Evolutionary conservation across 1,139 yeast genomes (phyloP).

Genomic region (Pichia sp.): DNA sequence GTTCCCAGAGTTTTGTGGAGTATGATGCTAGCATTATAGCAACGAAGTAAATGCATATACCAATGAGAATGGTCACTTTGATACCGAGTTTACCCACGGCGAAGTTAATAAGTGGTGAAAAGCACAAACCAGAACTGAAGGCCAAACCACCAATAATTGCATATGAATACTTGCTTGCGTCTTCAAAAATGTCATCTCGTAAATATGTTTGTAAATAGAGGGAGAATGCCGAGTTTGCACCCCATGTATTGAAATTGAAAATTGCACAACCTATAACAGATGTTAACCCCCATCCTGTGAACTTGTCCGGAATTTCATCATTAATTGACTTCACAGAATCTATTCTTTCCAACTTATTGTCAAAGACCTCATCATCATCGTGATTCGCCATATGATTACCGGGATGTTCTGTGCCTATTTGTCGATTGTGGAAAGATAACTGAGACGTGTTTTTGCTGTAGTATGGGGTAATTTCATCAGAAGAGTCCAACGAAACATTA

Average conservation of each 20-base stretch:
- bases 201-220: conserved; percentile 48
- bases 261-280: conserved; percentile 33
- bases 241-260: conserved; percentile 50
- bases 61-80: conserved; percentile 32
- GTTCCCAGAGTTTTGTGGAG: conserved; percentile 42
- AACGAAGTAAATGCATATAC: conserved; percentile 40
- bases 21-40: conserved; percentile 50
- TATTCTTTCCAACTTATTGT: not conserved
- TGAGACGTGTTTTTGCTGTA: too few relatives aligned
- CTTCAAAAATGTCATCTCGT: conserved; percentile 36
- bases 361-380: not conserved
- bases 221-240: conserved; percentile 53
- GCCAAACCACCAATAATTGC: conserved; percentile 57
- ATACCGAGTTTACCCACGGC: conserved; percentile 38
- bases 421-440: too few relatives aligned
- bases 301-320: conserved; percentile 24
- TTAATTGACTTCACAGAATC: conserved; percentile 5
- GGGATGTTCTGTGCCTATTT: too few relatives aligned
- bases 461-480: too few relatives aligned
- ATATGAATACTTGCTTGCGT: conserved; percentile 44
- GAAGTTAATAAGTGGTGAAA: conserved; percentile 40
- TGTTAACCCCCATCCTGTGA: conserved; percentile 42
- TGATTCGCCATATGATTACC: not conserved
- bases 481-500: too few relatives aligned
- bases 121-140: conserved; percentile 37